phyloP scores from a whole-genome alignment of 345 rosid species.

The Noccaea caerulescens region DNA sequence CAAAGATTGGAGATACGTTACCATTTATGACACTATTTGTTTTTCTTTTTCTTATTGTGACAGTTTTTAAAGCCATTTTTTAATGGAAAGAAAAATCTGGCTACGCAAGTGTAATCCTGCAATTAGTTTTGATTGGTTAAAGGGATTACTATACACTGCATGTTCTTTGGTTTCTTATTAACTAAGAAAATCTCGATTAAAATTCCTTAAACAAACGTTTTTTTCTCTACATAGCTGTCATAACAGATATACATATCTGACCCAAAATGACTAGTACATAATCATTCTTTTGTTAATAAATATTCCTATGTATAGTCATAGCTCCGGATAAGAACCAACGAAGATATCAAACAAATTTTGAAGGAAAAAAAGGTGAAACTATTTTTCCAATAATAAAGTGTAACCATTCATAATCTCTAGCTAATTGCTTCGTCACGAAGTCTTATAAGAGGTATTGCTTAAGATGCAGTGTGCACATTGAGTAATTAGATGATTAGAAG shows the following conservation, averaged over 20 bases:
- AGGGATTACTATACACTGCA: not conserved
- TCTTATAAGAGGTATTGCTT: not conserved
- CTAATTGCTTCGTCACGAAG: not conserved
- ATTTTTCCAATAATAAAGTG: not conserved
- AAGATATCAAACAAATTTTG: not conserved
- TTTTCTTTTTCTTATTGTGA: not conserved
- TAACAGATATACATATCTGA: not conserved
- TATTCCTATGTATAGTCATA: not conserved
- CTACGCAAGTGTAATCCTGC: not conserved
- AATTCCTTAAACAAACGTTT: not conserved
- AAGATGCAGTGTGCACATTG: not conserved
- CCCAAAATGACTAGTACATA: not conserved
- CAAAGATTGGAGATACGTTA: conserved; percentile 24
- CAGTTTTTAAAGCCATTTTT: not conserved
- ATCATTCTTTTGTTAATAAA: not conserved
- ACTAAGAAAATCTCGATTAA: conserved; percentile 2
- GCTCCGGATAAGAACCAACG: not conserved
- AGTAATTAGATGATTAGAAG: conserved; percentile 6
- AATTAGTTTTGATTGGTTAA: not conserved
- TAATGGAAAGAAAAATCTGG: not conserved
- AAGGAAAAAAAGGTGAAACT: not conserved
- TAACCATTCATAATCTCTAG: not conserved
- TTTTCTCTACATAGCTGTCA: not conserved
- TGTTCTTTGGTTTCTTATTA: conserved; percentile 7
- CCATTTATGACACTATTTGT: conserved; percentile 17